Conservation (phyloP, 306 rosid genomes). For the Comarum palustre region DNA sequence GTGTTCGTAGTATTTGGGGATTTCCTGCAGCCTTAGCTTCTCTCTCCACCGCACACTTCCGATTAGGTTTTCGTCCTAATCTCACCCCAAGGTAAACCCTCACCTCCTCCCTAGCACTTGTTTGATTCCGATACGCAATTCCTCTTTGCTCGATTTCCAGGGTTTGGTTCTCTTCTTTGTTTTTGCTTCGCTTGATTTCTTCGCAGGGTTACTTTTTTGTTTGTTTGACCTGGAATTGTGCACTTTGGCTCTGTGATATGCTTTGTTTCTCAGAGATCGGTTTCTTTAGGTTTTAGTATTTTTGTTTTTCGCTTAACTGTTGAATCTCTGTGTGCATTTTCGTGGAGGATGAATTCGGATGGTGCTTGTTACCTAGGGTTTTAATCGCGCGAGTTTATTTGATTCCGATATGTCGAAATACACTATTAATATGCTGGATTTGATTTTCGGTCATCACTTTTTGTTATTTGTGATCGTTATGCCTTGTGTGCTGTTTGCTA, state of each 20-base stretch:
- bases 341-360: background rate
- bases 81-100: background rate
- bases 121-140: background rate
- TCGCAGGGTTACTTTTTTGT: background rate
- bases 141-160: background rate
- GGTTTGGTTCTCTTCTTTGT: background rate
- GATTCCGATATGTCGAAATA: background rate
- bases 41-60: background rate
- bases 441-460: background rate
- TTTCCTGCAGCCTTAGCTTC: background rate
- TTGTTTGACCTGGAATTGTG: background rate
- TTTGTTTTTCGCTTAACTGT: background rate
- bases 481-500: background rate
- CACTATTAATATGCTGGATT: background rate
- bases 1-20: slow-evolving; percentile 15
- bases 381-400: background rate
- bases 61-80: slow-evolving; percentile 1
- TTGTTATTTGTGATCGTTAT: background rate
- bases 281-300: background rate
- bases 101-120: background rate
- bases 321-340: background rate
- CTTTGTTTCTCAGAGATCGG: background rate
- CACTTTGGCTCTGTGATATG: background rate
- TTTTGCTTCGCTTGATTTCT: background rate
- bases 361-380: slow-evolving; percentile 7